A percentile compares a stretch with the other conserved stretches of the same genome.
Evolutionary conservation across 805 yeast species (phyloP).

Genomic region (Wickerhamomyces canadensis): DNA sequence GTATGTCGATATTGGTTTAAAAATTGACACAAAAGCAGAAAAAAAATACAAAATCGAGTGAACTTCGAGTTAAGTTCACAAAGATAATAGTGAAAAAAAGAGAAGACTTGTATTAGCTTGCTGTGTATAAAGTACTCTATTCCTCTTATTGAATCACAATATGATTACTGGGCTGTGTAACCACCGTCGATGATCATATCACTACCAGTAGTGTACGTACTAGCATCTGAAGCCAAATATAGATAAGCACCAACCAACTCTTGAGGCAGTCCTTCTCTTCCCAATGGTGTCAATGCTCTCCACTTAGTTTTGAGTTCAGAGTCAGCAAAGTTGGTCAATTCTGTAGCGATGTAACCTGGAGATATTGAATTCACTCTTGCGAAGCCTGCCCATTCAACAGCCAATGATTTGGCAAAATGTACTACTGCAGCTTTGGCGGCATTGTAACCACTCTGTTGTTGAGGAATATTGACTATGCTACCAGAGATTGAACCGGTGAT

Average conservation of each 20-base stretch:
- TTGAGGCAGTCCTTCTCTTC: conserved; percentile 67
- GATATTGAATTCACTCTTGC: conserved; percentile 82
- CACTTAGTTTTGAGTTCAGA: conserved; percentile 40
- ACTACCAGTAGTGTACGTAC: conserved; percentile 73
- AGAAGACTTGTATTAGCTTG: too few species aligned
- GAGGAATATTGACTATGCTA: conserved; percentile 82
- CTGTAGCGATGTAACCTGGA: conserved; percentile 82
- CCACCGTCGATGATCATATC: conserved; percentile 83
- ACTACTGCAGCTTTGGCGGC: conserved; percentile 82
- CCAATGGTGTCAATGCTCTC: conserved; percentile 54
- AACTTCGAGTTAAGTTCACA: too few species aligned
- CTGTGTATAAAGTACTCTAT: not conserved
- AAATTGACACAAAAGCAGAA: not conserved
- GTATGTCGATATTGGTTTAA: not conserved
- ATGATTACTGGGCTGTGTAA: conserved; percentile 31
- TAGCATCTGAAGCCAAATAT: conserved; percentile 76
- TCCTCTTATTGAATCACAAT: not conserved
- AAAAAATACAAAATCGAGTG: too few species aligned
- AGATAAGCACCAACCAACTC: conserved; percentile 79
- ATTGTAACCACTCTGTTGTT: conserved; percentile 80
- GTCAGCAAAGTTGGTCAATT: conserved; percentile 48
- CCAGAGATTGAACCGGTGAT: conserved; percentile 90
- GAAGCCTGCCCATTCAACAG: conserved; percentile 82
- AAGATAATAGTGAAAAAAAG: not conserved
- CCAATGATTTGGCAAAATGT: conserved; percentile 71